phyloP scores from a whole-genome alignment of 164 flowering plant genomes.

The Kingdonia uniflora region DNA sequence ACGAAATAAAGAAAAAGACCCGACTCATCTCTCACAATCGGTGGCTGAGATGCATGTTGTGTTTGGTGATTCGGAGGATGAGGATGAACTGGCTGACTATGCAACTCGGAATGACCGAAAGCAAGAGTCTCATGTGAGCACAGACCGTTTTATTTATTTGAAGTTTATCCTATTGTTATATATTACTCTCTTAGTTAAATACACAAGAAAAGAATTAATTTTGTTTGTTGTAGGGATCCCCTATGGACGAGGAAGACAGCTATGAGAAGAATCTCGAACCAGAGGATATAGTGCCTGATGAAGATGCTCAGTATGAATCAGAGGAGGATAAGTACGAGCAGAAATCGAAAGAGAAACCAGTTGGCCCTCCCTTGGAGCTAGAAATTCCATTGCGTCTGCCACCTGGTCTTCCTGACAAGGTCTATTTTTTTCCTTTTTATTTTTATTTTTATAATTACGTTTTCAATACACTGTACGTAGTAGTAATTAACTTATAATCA shows the following conservation, averaged over 20 bases:
- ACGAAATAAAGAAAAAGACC: conserved; percentile 48
- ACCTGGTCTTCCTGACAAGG: conserved; percentile 80
- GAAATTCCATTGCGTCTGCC: conserved; percentile 84
- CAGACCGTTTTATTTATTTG: neutral
- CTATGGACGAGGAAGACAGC: conserved; percentile 72
- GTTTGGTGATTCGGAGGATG: conserved; percentile 89
- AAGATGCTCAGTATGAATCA: conserved; percentile 67
- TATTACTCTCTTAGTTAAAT: neutral
- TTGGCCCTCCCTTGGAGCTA: conserved; percentile 86
- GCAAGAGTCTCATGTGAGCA: conserved; percentile 52
- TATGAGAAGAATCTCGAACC: conserved; percentile 59
- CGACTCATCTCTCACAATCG: conserved; percentile 35
- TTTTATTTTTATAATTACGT: too few relatives aligned
- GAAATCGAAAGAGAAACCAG: conserved; percentile 69
- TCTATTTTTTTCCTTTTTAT: conserved; percentile 13
- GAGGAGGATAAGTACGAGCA: conserved; percentile 74
- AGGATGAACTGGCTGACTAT: conserved; percentile 69
- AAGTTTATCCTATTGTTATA: neutral
- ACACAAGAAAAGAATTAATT: neutral
- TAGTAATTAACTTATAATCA: too few relatives aligned
- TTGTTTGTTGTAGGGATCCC: conserved; percentile 40
- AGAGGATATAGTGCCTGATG: conserved; percentile 86
- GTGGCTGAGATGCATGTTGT: conserved; percentile 88
- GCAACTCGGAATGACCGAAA: conserved; percentile 50
- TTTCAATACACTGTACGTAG: too few relatives aligned